Base-by-base conservation (phyloP, 495 filamentous ascomycete species). In the Aspergillus bridgeri region DNA sequence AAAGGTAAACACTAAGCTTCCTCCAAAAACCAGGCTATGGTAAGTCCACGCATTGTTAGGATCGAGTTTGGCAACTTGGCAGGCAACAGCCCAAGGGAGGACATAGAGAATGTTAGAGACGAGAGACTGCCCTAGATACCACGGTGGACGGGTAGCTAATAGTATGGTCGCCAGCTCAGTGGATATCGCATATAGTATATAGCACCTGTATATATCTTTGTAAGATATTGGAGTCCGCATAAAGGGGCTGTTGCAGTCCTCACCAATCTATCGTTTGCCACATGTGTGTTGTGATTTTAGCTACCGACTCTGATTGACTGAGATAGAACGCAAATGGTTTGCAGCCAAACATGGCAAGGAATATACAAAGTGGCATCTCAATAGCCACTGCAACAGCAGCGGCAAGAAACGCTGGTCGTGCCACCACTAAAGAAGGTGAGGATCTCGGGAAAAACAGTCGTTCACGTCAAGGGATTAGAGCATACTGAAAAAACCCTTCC, bases 21-120 rank as follows among this genome's bases (percentile, higher is more conserved):
- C 87, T 0, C 88, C 87, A 75, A 91, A 90, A 3, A 89, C 79
- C 3, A 89, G 63, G 0, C 75, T 73, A 66, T 91, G 78, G 60
- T 82, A 89, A 0, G 76, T 88, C 88, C 88, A 91, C 2, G 87
- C 85, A 52, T 82, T 78, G 0, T 67, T 69, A 21, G 67, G 67
- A 20, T 80, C 72, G 38, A 89, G 61, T 38, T 72, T 58, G 22
- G 70, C 63, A 5, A 70, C 67, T 17, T 79, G 79, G n/a, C 83
- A 79, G 2, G 78, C 84, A 48, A 89, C 83, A 0, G 87, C 86
- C 85, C 86, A 89, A 2, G 89, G 87, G 0, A 91, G 69, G 20
- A 89, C 84, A 68, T 82, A 90, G 29, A 85, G 65, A 4, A 90
- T 59, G 58, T 89, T 90, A 3, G 84, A 85, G 15, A 69, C 77